Evolutionary conservation across 2,329 filamentous ascomycete species (phyloP).

Genomic region (Alternaria sp.): DNA sequence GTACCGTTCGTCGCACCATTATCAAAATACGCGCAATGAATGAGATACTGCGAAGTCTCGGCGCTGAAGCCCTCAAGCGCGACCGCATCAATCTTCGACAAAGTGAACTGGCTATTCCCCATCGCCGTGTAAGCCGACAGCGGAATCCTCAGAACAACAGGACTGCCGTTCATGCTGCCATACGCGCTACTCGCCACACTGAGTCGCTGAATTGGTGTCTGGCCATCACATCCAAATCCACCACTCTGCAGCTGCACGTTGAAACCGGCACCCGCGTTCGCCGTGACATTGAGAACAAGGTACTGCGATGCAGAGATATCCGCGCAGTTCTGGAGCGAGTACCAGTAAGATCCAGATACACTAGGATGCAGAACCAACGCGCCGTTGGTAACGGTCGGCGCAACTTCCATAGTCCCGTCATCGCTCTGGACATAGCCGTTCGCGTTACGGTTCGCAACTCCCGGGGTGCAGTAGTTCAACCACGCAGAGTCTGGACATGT

Average conservation of each 20-base stretch:
- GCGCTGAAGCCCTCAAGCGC: slow-evolving; percentile 11
- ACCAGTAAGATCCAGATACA: slow-evolving; percentile 16
- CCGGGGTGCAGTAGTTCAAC: slow-evolving; percentile 16
- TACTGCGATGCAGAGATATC: slow-evolving; percentile 1
- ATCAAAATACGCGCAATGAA: slow-evolving; percentile 18
- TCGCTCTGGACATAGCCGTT: slow-evolving; percentile 14
- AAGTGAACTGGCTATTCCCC: slow-evolving; percentile 8
- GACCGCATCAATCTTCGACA: slow-evolving; percentile 10
- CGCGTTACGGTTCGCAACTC: slow-evolving; percentile 3
- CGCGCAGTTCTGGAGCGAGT: slow-evolving; percentile 15
- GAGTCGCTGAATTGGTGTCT: slow-evolving; percentile 5
- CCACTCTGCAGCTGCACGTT: slow-evolving; percentile 18
- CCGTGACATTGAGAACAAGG: slow-evolving; percentile 15
- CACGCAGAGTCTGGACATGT: slow-evolving; percentile 9
- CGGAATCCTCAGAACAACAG: slow-evolving; percentile 11
- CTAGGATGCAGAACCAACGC: slow-evolving; percentile 12
- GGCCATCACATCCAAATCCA: slow-evolving; percentile 3
- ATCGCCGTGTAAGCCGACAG: slow-evolving; percentile 7
- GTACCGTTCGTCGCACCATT: not conserved
- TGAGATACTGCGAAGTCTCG: slow-evolving; percentile 6
- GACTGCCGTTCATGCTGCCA: slow-evolving; percentile 7
- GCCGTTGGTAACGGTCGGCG: slow-evolving; percentile 3
- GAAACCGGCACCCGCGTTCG: slow-evolving; percentile 9
- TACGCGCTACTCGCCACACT: slow-evolving; percentile 10
- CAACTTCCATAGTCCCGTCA: slow-evolving; percentile 14